These are phyloP conservation scores for Geosmithia flava DNA, from an alignment of 2,329 filamentous ascomycete genomes.

Conservation along the genomic window DNA sequence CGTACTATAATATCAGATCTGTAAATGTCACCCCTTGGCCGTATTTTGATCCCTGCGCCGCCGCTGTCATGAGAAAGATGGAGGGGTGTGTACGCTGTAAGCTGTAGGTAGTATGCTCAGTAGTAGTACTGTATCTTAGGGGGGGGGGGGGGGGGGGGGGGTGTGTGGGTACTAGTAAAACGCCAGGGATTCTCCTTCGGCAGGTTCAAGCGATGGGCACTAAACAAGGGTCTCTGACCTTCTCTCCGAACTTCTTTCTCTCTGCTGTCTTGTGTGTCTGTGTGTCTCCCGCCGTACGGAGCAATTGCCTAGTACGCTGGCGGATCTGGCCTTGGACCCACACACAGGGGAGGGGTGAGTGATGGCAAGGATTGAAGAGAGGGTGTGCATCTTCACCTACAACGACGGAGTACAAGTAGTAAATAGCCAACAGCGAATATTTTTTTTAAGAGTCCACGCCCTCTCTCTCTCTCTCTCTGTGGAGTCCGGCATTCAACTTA, in stretches of 20 bases:
- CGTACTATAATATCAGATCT: conserved; percentile 2
- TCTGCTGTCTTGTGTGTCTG: too few relatives aligned
- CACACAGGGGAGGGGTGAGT: neutral
- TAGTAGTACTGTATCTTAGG: neutral
- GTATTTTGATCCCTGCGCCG: conserved; percentile 3
- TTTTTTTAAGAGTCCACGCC: too few relatives aligned
- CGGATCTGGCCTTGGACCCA: neutral
- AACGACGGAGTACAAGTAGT: too few relatives aligned
- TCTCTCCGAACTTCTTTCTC: too few relatives aligned
- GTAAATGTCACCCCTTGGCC: conserved; percentile 3
- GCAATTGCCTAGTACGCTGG: neutral
- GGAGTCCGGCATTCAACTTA: neutral
- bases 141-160: too few relatives aligned
- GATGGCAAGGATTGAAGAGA: neutral
- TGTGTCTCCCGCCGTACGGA: neutral
- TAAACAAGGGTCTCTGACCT: too few relatives aligned
- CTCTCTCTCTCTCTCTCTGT: neutral
- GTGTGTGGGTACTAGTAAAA: neutral
- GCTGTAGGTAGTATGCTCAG: too few relatives aligned
- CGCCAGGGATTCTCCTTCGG: neutral
- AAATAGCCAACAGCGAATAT: too few relatives aligned
- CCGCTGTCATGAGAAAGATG: conserved; percentile 1
- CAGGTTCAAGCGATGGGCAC: neutral
- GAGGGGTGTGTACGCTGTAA: neutral
- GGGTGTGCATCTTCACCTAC: neutral